A percentile compares a stretch with the other conserved stretches of the same genome.
Evolutionary conservation across 257 asterid species (phyloP).

Genomic region (Avicennia marina): DNA sequence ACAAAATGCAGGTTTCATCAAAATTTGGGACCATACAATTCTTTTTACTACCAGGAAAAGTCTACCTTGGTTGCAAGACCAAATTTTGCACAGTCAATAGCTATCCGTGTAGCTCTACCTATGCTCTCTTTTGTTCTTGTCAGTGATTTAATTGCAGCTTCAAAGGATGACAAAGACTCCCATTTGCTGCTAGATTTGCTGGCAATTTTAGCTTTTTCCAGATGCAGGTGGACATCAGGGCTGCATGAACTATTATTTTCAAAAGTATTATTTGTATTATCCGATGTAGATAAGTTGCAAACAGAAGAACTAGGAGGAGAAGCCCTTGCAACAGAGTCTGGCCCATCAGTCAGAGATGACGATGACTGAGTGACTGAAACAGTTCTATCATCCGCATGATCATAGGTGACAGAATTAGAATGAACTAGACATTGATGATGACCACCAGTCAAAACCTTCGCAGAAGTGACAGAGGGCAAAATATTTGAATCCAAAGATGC

Average conservation of each 20-base stretch:
- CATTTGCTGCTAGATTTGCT: slow-evolving; percentile 56
- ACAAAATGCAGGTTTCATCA: slow-evolving; percentile 6
- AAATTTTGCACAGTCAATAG: slow-evolving; percentile 79
- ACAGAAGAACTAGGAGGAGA: slow-evolving; percentile 52
- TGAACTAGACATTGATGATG: slow-evolving; percentile 22
- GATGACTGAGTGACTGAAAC: slow-evolving; percentile 47
- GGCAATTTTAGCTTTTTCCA: slow-evolving; percentile 42
- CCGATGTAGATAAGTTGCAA: slow-evolving; percentile 42
- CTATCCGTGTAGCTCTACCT: slow-evolving; percentile 73
- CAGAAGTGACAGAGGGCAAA: slow-evolving; percentile 33
- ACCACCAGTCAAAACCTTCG: slow-evolving; percentile 28
- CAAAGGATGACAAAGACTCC: slow-evolving; percentile 67
- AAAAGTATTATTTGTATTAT: slow-evolving; percentile 25
- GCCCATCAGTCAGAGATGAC: slow-evolving; percentile 54
- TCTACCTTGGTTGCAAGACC: slow-evolving; percentile 86
- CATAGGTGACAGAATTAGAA: slow-evolving; percentile 39
- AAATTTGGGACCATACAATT: slow-evolving; percentile 8
- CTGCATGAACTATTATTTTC: slow-evolving; percentile 45
- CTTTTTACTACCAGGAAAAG: background rate
- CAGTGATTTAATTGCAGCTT: slow-evolving; percentile 55
- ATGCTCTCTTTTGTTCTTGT: slow-evolving; percentile 89
- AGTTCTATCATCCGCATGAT: slow-evolving; percentile 40
- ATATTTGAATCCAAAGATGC: slow-evolving; percentile 30
- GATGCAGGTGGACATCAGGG: slow-evolving; percentile 48
- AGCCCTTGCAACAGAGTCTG: slow-evolving; percentile 40